Evolutionary conservation across 129 eudicot species (phyloP).

Genomic region (Pseudognaphalium luteoalbum): DNA sequence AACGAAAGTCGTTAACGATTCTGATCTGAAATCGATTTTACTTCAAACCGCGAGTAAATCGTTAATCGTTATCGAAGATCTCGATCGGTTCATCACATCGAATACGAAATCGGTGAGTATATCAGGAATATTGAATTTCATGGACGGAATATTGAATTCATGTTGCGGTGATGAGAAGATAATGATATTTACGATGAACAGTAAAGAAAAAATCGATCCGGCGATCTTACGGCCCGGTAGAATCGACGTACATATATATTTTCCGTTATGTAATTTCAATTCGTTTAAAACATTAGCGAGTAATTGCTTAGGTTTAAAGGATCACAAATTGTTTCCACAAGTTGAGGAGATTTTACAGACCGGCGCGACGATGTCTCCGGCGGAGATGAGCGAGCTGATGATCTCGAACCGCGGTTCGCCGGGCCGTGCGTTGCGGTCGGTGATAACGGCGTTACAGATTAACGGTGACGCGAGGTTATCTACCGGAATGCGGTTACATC

Average conservation of each 20-base stretch:
- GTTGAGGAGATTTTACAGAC: slow-evolving; percentile 71
- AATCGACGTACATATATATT: slow-evolving; percentile 73
- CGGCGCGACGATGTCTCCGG: slow-evolving; percentile 74
- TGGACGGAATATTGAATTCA: slow-evolving; percentile 77
- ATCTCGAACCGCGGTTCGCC: slow-evolving; percentile 79
- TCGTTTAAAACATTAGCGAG: slow-evolving; percentile 64
- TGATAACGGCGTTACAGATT: slow-evolving; percentile 71
- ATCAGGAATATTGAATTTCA: slow-evolving; percentile 77
- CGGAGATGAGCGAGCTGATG: slow-evolving; percentile 91
- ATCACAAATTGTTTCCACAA: slow-evolving; percentile 72
- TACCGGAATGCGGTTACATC: slow-evolving; percentile 14
- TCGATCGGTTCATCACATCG: slow-evolving; percentile 47
- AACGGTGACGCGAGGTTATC: slow-evolving; percentile 32
- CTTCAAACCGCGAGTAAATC: slow-evolving; percentile 48
- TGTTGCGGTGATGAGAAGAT: slow-evolving; percentile 64
- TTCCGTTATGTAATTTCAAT: slow-evolving; percentile 70
- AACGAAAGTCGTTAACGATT: slow-evolving; percentile 50
- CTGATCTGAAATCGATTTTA: slow-evolving; percentile 62
- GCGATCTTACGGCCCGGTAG: slow-evolving; percentile 75
- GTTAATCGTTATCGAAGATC: slow-evolving; percentile 61
- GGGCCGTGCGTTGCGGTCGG: slow-evolving; percentile 78
- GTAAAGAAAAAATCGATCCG: slow-evolving; percentile 56
- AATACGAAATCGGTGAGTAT: slow-evolving; percentile 34
- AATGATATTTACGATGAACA: slow-evolving; percentile 80
- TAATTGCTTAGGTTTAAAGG: slow-evolving; percentile 73